Percentiles rank a stretch among this genome's conserved stretches.
Evolutionary conservation across 129 eudicot genomes (phyloP).

Genomic region (Tanacetum coccineum): DNA sequence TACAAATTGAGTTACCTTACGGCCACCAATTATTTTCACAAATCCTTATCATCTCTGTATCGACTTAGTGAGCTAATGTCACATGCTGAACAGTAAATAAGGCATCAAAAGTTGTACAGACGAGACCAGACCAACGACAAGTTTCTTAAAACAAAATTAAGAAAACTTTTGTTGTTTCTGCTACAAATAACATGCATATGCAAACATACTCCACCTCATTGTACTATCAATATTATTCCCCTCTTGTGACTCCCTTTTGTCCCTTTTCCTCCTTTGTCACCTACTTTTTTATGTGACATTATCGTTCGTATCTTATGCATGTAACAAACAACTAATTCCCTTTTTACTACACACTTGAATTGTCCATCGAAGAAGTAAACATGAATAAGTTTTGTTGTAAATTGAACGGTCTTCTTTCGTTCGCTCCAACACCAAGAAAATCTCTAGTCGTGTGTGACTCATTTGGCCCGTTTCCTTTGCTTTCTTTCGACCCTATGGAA

Average conservation of each 20-base stretch:
- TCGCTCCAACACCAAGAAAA: slow-evolving; percentile 82
- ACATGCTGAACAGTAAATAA: slow-evolving; percentile 25
- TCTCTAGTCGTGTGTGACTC: slow-evolving; percentile 60
- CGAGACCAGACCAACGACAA: slow-evolving; percentile 29
- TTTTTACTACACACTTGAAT: slow-evolving; percentile 7
- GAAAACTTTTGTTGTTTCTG: slow-evolving; percentile 32
- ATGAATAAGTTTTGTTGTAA: slow-evolving; percentile 51
- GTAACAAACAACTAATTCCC: neutral
- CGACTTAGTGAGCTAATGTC: slow-evolving; percentile 2
- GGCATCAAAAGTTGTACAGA: slow-evolving; percentile 36
- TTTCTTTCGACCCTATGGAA: slow-evolving; percentile 17
- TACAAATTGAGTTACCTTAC: slow-evolving; percentile 16
- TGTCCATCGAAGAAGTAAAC: slow-evolving; percentile 43
- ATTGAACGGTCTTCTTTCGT: slow-evolving; percentile 35
- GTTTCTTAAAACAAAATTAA: slow-evolving; percentile 28
- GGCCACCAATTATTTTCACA: slow-evolving; percentile 10
- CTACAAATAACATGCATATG: slow-evolving; percentile 34
- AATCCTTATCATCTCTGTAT: neutral
- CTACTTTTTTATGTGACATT: neutral
- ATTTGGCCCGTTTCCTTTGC: slow-evolving; percentile 3
- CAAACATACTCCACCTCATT: slow-evolving; percentile 29
- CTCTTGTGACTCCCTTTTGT: slow-evolving; percentile 39
- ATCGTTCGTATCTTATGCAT: slow-evolving; percentile 11
- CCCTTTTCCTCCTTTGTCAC: slow-evolving; percentile 32
- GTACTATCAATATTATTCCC: slow-evolving; percentile 40